A percentile compares a stretch with the other conserved stretches of the same genome.
Conservation (phyloP, 73 alveolate genomes). For the Tetrahymena borealis region DNA sequence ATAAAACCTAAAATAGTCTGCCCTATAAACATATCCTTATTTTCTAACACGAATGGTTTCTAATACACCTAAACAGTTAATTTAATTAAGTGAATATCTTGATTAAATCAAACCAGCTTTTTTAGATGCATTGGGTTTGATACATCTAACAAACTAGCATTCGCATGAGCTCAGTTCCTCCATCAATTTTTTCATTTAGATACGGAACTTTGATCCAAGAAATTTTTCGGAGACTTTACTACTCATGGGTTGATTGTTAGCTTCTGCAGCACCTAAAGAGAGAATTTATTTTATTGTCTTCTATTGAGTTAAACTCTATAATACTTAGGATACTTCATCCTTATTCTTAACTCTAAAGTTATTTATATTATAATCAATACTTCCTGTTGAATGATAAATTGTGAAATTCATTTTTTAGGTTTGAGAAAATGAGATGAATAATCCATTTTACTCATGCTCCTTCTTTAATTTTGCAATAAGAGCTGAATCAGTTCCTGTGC, state of each 20-base stretch:
- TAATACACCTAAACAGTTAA: constrained; percentile 93
- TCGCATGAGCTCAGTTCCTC: constrained; percentile 78
- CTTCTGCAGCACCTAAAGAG: constrained; percentile 50
- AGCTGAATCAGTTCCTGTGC: constrained; percentile 24
- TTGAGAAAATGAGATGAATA: neutral
- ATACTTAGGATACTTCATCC: constrained; percentile 67
- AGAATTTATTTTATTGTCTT: constrained; percentile 10
- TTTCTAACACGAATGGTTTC: constrained; percentile 87
- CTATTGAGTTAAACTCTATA: constrained; percentile 7
- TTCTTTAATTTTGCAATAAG: constrained; percentile 21
- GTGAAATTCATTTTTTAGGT: constrained; percentile 51
- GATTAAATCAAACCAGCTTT: constrained; percentile 48
- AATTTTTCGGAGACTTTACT: constrained; percentile 26
- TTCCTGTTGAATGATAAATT: constrained; percentile 76
- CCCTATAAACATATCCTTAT: constrained; percentile 83
- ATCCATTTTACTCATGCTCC: constrained; percentile 20
- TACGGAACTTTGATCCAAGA: constrained; percentile 82
- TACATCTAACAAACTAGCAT: constrained; percentile 85
- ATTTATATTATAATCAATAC: constrained; percentile 64
- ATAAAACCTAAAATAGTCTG: constrained; percentile 75
- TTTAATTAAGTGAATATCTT: constrained; percentile 75
- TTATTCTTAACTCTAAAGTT: constrained; percentile 83
- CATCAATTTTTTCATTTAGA: constrained; percentile 85
- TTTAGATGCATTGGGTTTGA: constrained; percentile 89
- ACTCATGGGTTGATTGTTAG: constrained; percentile 49